These are phyloP conservation scores for Rhytidiadelphus loreus DNA, from an alignment of 225 moss, liverwort and hornwort species.

Conservation along the genomic window DNA sequence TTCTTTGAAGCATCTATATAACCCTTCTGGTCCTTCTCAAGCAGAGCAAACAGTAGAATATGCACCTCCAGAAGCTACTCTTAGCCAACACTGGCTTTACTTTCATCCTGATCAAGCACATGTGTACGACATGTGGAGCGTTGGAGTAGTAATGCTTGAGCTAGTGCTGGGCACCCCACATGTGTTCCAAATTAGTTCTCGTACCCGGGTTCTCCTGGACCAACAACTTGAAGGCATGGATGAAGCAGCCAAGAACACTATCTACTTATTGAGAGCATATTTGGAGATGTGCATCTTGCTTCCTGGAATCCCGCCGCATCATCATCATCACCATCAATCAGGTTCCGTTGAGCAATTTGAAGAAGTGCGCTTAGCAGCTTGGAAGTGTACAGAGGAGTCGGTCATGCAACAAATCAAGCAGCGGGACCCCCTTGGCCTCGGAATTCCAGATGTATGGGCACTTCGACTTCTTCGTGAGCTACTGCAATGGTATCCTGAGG, in stretches of 20 bases:
- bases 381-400: conserved; percentile 78
- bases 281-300: conserved; percentile 83
- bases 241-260: conserved; percentile 53
- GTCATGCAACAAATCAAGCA: conserved; percentile 69
- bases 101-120: conserved; percentile 69
- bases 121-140: conserved; percentile 81
- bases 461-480: conserved; percentile 63
- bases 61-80: conserved; percentile 71
- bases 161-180: conserved; percentile 73
- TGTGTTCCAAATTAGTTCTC: conserved; percentile 78
- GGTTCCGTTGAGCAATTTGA: conserved; percentile 51
- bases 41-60: conserved; percentile 73
- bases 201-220: conserved; percentile 56
- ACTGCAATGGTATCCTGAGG: conserved; percentile 78
- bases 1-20: conserved; percentile 59
- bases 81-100: conserved; percentile 72
- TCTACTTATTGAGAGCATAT: conserved; percentile 67
- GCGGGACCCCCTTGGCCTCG: conserved; percentile 66
- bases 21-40: conserved; percentile 56
- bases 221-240: conserved; percentile 72
- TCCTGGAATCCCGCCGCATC: conserved; percentile 58
- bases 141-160: conserved; percentile 79
- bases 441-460: conserved; percentile 75
- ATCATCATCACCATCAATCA: conserved; percentile 44
- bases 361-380: conserved; percentile 59